These are phyloP conservation scores for Diaporthe citrichinensis DNA, from an alignment of 2,329 filamentous ascomycete species.

Conservation along the genomic window DNA sequence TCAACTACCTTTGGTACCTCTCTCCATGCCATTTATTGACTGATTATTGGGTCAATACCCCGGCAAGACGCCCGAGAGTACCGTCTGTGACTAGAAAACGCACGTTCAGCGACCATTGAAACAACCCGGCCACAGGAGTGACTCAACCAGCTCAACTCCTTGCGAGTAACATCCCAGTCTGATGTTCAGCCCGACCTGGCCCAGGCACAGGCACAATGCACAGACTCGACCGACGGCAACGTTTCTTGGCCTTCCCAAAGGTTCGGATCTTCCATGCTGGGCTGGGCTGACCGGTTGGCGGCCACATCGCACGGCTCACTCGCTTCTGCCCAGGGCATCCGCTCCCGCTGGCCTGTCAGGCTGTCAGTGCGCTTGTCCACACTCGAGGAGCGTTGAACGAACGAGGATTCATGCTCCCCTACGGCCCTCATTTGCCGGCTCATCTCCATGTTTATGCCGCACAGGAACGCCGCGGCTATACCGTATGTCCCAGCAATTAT, in stretches of 20 bases:
- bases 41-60: neutral
- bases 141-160: constrained; percentile 16
- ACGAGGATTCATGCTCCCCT: neutral
- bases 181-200: constrained; percentile 5
- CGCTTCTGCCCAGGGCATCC: neutral
- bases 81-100: constrained; percentile 11
- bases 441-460: constrained; percentile 34
- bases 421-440: constrained; percentile 25
- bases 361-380: constrained; percentile 6
- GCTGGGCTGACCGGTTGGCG: constrained; percentile 3
- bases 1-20: neutral
- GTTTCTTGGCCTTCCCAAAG: constrained; percentile 24
- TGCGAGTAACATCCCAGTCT: constrained; percentile 37
- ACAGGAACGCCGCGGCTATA: constrained; percentile 21
- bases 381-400: neutral
- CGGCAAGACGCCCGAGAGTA: neutral
- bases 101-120: constrained; percentile 24
- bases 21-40: neutral
- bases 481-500: constrained; percentile 28
- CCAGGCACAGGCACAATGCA: constrained; percentile 27
- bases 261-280: constrained; percentile 4
- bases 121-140: constrained; percentile 16
- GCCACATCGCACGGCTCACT: constrained; percentile 15
- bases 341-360: neutral
- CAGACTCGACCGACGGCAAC: constrained; percentile 30